Evolutionary conservation across 768 basidiomycete species (phyloP).

Genomic region (Leucocoprinus leucothites): DNA sequence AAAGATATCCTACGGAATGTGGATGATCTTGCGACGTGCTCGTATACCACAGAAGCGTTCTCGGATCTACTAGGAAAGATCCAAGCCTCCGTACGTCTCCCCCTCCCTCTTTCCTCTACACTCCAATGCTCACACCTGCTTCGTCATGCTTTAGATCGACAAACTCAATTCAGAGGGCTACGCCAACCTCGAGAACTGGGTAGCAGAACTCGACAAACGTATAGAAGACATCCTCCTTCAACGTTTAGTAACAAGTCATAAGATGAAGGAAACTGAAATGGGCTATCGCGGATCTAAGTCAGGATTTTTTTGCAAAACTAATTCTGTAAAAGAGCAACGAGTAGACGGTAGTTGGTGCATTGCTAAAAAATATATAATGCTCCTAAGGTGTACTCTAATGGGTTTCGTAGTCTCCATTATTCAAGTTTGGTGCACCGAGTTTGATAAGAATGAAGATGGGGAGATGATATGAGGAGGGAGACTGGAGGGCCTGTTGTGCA

Average conservation of each 20-base stretch:
- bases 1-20: constrained; percentile 81
- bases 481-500: constrained; percentile 35
- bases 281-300: no score
- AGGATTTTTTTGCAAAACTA: no score
- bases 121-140: not conserved
- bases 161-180: constrained; percentile 95
- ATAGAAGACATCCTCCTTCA: constrained; percentile 81
- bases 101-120: not conserved
- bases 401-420: constrained; percentile 76
- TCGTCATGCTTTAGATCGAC: constrained; percentile 70
- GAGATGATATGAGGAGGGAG: constrained; percentile 55
- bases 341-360: no score
- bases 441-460: constrained; percentile 75
- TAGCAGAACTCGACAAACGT: constrained; percentile 74
- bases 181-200: constrained; percentile 91
- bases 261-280: no score
- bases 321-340: no score
- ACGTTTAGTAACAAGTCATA: no score
- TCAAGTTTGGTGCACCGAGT: constrained; percentile 85
- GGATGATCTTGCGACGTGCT: constrained; percentile 84
- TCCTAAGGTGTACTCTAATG: no score
- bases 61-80: constrained; percentile 71
- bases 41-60: constrained; percentile 84
- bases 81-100: constrained; percentile 73
- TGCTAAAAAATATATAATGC: no score